Percentiles rank a stretch among this genome's conserved stretches.
Conservation (phyloP, 1,284 basidiomycete species). For the Wallemia hederae region DNA sequence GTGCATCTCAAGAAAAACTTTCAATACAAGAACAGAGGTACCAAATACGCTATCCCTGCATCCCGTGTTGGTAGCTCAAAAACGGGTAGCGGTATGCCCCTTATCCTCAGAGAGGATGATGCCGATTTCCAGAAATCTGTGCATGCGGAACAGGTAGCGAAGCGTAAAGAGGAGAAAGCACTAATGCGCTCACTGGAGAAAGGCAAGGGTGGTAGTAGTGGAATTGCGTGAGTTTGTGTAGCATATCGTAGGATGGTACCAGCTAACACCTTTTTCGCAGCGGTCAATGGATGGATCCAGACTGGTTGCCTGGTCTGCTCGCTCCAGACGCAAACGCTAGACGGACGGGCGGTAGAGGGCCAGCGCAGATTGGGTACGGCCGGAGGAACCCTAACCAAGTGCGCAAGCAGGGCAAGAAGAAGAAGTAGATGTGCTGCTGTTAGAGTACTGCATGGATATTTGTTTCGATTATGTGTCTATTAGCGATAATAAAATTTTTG, state of each 20-base stretch:
- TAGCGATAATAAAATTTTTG: not conserved
- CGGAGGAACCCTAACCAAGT: conserved; percentile 60
- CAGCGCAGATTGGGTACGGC: conserved; percentile 59
- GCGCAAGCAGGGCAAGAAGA: conserved; percentile 20
- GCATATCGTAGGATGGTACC: conserved; percentile 48
- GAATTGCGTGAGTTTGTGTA: conserved; percentile 24
- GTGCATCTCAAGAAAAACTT: conserved; percentile 84
- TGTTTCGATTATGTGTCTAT: no score
- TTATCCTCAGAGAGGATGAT: conserved; percentile 75
- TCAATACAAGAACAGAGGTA: conserved; percentile 73
- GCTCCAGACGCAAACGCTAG: conserved; percentile 43
- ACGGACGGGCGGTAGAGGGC: conserved; percentile 24
- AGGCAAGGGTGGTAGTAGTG: conserved; percentile 22
- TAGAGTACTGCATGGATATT: no score
- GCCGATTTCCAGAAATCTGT: conserved; percentile 52
- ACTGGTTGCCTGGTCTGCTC: conserved; percentile 61
- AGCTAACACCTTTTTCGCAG: not conserved
- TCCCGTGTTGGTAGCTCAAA: conserved; percentile 73
- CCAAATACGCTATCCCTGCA: conserved; percentile 70
- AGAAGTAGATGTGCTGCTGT: not conserved
- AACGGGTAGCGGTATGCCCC: conserved; percentile 22
- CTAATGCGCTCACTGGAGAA: conserved; percentile 32
- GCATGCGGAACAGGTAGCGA: conserved; percentile 36
- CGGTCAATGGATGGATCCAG: not conserved
- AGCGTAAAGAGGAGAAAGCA: conserved; percentile 44